Conservation (phyloP, 73 alveolate genomes). For the Tetrahymena thermophila region DNA sequence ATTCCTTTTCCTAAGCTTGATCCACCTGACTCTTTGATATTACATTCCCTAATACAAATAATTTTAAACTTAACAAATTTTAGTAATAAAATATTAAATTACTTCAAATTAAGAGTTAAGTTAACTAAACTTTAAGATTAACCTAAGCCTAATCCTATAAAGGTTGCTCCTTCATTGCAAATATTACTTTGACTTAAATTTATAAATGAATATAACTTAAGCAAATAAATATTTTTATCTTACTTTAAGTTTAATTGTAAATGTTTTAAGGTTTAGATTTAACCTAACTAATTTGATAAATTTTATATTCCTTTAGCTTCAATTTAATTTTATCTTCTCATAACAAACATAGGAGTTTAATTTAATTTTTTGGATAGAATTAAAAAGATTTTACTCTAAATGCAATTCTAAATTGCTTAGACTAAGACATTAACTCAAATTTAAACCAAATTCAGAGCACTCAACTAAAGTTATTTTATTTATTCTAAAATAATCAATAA, state of each 20-base stretch:
- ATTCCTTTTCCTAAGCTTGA: not conserved
- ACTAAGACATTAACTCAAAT: not conserved
- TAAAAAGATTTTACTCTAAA: not conserved
- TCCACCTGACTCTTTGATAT: not conserved
- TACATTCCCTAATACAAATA: not conserved
- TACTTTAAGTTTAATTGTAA: not conserved
- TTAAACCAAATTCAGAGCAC: not conserved
- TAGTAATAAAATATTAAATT: too few relatives aligned
- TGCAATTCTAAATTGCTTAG: not conserved
- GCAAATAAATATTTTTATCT: too few relatives aligned
- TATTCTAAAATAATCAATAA: not conserved
- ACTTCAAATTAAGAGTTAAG: not conserved
- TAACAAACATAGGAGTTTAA: too few relatives aligned
- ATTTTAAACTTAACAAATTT: too few relatives aligned
- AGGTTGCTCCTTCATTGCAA: not conserved
- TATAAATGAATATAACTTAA: too few relatives aligned
- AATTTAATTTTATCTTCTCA: not conserved
- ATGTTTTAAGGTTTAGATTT: not conserved
- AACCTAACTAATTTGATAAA: not conserved
- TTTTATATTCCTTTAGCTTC: not conserved
- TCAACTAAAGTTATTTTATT: too few relatives aligned
- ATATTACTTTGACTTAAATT: not conserved
- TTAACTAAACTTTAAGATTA: not conserved
- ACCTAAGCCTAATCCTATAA: not conserved
- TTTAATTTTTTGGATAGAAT: too few relatives aligned